phyloP scores from a whole-genome alignment of 2,329 filamentous ascomycete genomes.

The Cladorrhinum sp. region DNA sequence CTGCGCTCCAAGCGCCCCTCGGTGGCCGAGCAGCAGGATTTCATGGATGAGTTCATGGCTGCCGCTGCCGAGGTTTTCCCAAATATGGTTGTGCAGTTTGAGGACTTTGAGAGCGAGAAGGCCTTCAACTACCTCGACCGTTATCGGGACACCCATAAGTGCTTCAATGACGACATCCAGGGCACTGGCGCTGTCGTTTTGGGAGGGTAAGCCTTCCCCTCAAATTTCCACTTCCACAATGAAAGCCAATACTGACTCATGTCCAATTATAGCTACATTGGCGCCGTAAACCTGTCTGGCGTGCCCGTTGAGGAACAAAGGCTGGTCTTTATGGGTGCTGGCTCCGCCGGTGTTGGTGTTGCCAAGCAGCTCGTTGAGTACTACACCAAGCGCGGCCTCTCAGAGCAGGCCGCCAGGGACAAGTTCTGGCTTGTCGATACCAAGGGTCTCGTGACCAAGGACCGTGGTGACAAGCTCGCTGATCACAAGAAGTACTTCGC shows the following conservation, averaged over 20 bases:
- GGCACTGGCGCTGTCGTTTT: conserved; percentile 94
- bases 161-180: conserved; percentile 99
- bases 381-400: conserved; percentile 88
- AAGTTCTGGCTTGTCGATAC: conserved; percentile 99
- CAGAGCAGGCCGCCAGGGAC: conserved; percentile 78
- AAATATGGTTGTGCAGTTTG: conserved; percentile 79
- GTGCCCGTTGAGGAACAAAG: conserved; percentile 86
- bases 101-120: conserved; percentile 91
- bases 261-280: conserved; percentile 51
- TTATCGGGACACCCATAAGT: conserved; percentile 84
- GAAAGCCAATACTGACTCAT: conserved; percentile 15
- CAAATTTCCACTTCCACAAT: background rate
- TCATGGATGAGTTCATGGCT: conserved; percentile 96
- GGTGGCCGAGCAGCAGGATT: conserved; percentile 76
- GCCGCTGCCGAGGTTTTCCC: conserved; percentile 73
- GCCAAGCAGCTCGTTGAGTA: conserved; percentile 97
- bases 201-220: conserved; percentile 60
- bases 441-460: conserved; percentile 87
- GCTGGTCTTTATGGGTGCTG: conserved; percentile 93
- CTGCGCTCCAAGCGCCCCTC: conserved; percentile 79
- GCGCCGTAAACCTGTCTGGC: conserved; percentile 77
- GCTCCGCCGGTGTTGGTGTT: conserved; percentile 93
- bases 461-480: conserved; percentile 90
- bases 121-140: conserved; percentile 91
- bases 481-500: conserved; percentile 81